Evolutionary conservation across 257 asterid genomes (phyloP).

Genomic region (Solanum clarkiae): DNA sequence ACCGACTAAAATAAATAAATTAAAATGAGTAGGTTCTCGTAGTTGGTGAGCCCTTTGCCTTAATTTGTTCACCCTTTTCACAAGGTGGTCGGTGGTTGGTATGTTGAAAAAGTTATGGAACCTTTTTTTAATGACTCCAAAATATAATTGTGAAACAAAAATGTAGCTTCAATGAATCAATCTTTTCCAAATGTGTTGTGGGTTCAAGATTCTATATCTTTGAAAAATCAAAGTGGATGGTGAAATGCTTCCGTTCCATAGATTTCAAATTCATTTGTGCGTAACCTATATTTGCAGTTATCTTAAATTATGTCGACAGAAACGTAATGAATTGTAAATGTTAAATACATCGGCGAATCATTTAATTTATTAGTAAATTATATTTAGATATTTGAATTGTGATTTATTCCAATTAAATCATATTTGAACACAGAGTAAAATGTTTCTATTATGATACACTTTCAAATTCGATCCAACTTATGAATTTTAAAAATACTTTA

Average conservation of each 20-base stretch:
- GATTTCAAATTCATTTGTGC: neutral
- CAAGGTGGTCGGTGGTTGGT: neutral
- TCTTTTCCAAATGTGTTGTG: neutral
- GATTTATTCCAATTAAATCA: neutral
- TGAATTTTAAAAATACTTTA: neutral
- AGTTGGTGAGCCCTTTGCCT: neutral
- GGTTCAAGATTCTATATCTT: neutral
- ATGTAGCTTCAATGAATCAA: neutral
- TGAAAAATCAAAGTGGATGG: neutral
- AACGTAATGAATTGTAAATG: neutral
- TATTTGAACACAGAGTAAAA: neutral
- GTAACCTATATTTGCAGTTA: neutral
- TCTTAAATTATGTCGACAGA: neutral
- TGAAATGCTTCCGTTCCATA: neutral
- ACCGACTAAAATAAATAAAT: accelerated
- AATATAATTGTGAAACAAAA: neutral
- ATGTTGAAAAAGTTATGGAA: neutral
- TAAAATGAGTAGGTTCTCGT: neutral
- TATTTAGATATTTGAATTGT: neutral
- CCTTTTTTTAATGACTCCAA: neutral
- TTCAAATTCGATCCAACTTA: neutral
- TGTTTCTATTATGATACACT: neutral
- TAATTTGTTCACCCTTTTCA: neutral
- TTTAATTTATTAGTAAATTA: neutral
- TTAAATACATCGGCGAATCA: no score